These are phyloP conservation scores for Pythium sp. DNA, from an alignment of 352 stramenopile species.

Conservation along the genomic window DNA sequence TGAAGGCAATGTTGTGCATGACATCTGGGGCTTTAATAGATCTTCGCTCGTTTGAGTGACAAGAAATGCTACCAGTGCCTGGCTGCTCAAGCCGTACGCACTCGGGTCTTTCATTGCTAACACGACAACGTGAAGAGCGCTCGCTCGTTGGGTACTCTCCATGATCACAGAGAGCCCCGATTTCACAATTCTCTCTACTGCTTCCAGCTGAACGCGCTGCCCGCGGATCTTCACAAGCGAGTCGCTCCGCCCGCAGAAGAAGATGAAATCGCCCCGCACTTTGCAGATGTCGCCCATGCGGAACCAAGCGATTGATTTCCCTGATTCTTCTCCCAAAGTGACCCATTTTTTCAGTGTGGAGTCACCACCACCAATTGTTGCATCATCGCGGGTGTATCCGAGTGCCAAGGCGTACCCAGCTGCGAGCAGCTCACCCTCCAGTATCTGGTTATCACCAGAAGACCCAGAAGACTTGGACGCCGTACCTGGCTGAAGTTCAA, in stretches of 20 bases:
- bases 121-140: background rate
- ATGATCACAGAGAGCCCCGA: constrained; percentile 20
- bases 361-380: background rate
- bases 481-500: constrained; percentile 9
- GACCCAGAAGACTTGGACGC: background rate
- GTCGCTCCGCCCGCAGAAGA: constrained; percentile 43
- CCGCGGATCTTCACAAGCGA: constrained; percentile 55
- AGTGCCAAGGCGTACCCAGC: constrained; percentile 28
- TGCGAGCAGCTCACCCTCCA: constrained; percentile 36
- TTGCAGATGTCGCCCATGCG: constrained; percentile 46
- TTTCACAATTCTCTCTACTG: constrained; percentile 29
- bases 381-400: constrained; percentile 28
- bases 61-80: constrained; percentile 12
- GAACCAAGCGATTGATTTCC: constrained; percentile 18
- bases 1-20: background rate
- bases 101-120: constrained; percentile 7
- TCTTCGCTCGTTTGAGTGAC: background rate
- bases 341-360: constrained; percentile 1
- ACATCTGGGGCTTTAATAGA: background rate
- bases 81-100: constrained; percentile 3
- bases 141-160: constrained; percentile 2
- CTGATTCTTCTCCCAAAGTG: background rate
- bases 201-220: constrained; percentile 47
- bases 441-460: background rate
- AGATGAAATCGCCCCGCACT: constrained; percentile 29